phyloP scores from a whole-genome alignment of 2,329 filamentous ascomycete species.

The Xylaria multiplex region DNA sequence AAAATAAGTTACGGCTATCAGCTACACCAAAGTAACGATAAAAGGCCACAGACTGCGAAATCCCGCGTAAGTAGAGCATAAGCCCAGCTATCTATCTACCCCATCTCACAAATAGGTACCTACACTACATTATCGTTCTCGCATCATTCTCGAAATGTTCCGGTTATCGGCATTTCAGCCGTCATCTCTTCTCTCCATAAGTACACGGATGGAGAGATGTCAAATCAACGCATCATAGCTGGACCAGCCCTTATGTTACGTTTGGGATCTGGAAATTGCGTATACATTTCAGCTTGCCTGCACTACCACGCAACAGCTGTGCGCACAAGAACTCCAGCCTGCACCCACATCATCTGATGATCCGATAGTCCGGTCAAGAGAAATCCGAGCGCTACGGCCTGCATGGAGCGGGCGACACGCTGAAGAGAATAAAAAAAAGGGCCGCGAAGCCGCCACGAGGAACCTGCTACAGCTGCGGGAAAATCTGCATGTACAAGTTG shows the following conservation, averaged over 20 bases:
- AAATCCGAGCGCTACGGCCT: conserved; percentile 26
- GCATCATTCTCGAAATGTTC: background rate
- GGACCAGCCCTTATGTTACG: background rate
- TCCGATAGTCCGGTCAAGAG: conserved; percentile 27
- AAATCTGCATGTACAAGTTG: conserved; percentile 31
- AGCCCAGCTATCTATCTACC: background rate
- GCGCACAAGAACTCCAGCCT: conserved; percentile 5
- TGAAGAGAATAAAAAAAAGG: background rate
- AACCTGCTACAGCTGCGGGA: conserved; percentile 29
- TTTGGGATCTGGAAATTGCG: conserved; percentile 17
- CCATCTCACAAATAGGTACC: too few species aligned
- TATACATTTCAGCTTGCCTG: conserved; percentile 25
- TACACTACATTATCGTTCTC: too few species aligned
- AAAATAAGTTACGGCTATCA: background rate
- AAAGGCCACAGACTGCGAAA: background rate
- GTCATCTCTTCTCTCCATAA: too few species aligned
- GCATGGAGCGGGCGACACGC: conserved; percentile 10
- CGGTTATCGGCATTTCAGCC: conserved; percentile 23
- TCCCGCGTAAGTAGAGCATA: background rate
- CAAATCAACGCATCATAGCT: conserved; percentile 8
- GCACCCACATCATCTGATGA: conserved; percentile 28
- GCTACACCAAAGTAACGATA: conserved; percentile 5
- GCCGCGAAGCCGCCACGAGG: conserved; percentile 29
- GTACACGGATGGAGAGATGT: background rate
- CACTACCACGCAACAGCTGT: too few species aligned